Evolutionary conservation across 139 green algal genomes (phyloP), one percentile per base, ranked within the genome.

Genomic region (Haematococcus sp.): DNA sequence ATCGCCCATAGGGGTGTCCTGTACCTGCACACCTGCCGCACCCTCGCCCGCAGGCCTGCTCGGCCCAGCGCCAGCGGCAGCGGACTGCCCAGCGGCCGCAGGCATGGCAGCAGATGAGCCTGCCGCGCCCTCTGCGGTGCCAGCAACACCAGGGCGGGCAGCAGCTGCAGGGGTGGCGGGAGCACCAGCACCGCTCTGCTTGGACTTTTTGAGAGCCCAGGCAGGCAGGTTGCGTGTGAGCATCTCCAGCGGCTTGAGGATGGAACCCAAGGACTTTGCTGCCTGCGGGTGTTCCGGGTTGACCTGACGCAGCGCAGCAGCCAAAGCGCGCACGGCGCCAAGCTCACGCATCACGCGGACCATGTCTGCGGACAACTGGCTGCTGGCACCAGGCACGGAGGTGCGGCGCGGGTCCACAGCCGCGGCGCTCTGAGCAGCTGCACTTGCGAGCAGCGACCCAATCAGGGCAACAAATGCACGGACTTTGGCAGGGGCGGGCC

Each of bases 211-310:
- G 54, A 60, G 33, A 17, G 59, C 52, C 70, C 76, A 76, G 15
- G 76, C 44, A 30, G 77, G 68, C 30, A 83, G 54, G 32, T 79
- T 46, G 0, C 93, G 84, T 1, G 93, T 97, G 31, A 98, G 81
- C 40, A 92, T 72, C 76, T 98, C 93, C 66, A 98, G 78, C 0
- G 92, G 87, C 55, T 91, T 91, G 28, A 98, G 80, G 1, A 97
- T 86, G 63, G 81, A 58, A 32, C 76, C 87, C 31, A 95, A 75
- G 19, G 83, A 60, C 54, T 81, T 81, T 22, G 75, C 65, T 2
- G 89, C 86, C 22, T 88, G 59, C 32, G 76, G 55, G 76, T 95
- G 88, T 32, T 95, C 77, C 2, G 82, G 79, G 70, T 92, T 80
- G n/a, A 94, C 49, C 20, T 77, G 28, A 1, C 73, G 51, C 69